These are phyloP conservation scores for Suillus brevipes DNA, from an alignment of 768 basidiomycete genomes.

Conservation along the genomic window DNA sequence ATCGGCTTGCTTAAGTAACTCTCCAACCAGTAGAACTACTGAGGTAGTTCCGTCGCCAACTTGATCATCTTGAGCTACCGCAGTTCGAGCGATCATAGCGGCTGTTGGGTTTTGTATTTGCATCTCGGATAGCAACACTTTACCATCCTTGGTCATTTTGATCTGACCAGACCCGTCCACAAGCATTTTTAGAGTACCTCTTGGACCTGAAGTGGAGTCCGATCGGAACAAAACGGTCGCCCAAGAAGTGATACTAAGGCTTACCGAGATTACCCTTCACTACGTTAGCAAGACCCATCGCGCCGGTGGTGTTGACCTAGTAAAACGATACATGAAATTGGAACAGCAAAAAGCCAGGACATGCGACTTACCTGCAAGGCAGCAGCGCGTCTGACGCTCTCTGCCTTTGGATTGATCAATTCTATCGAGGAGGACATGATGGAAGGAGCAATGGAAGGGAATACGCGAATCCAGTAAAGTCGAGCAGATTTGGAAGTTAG, in stretches of 20 bases:
- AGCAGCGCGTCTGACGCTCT: constrained; percentile 86
- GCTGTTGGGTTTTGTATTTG: constrained; percentile 99
- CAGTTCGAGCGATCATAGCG: constrained; percentile 97
- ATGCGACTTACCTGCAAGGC: constrained; percentile 74
- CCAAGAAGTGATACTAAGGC: constrained; percentile 25
- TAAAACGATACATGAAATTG: constrained; percentile 21
- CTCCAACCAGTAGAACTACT: constrained; percentile 93
- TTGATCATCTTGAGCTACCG: constrained; percentile 98
- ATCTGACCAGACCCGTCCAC: constrained; percentile 98
- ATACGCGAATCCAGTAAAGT: constrained; percentile 6
- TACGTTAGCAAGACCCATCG: constrained; percentile 95
- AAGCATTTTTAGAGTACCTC: constrained; percentile 99
- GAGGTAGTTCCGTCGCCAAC: constrained; percentile 99
- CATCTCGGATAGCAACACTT: constrained; percentile 98
- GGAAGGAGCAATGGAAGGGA: constrained; percentile 12
- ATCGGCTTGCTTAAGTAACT: constrained; percentile 96
- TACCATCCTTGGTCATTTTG: constrained; percentile 99
- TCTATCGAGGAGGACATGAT: constrained; percentile 80
- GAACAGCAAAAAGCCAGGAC: constrained; percentile 18
- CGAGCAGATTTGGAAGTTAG: constrained; percentile 6
- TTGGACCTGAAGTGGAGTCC: constrained; percentile 61
- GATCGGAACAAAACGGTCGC: constrained; percentile 24
- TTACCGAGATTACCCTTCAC: constrained; percentile 96
- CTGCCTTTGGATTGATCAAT: constrained; percentile 95
- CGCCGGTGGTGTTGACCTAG: constrained; percentile 89